Base-by-base conservation (phyloP, 305 asterid species). In the Rubia occidens region DNA sequence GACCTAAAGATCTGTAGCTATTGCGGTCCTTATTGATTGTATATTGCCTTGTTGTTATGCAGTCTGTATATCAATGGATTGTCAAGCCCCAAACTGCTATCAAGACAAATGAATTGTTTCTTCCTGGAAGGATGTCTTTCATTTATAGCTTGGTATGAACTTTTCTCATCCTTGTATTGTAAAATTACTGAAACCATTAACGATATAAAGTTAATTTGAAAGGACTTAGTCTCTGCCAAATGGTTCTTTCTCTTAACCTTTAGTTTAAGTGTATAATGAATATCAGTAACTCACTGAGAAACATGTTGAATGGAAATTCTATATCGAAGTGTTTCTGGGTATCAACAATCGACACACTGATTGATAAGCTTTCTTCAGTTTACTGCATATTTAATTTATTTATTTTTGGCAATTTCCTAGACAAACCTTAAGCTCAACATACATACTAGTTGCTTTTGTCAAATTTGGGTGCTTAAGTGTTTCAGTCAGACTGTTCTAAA, bases 81-180 rank as follows among this genome's bases (percentile, higher is more conserved):
- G 95, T 94, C 82, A 90, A 90, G 82, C 98, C 98, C 68, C 97
- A 87, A 82, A 80, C 96, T 64, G 81, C 72, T 65, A 67, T 80
- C 78, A 94, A 94, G 82, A 90, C 96, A 74, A 94, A 94, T 76
- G 98, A 94, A 80, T 85, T 94, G 96, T 94, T 94, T 79, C 97
- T 90, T 77, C 98, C 98, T 78, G 98, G 98, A 72, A 85, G 98
- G 76, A 90, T 94, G 97, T 82, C 96, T 72, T 90, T 94, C 73
- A 81, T 94, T 76, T 94, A 77, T 79, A 84, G 82, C 86, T 88
- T 89, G 97, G 98, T 94, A 77, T 32, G 68, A 54, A 29, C 58
- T 53, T 70, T 51, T 70, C n/a, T 11, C 42, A 71, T 71, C 42
- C 54, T 5, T 6, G 24, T 56, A 17, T 5, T 59, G 35, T 56